Evolutionary conservation across 768 basidiomycete species (phyloP), one percentile per base, ranked within the genome.

Genomic region (Calocybe gangraenosa): DNA sequence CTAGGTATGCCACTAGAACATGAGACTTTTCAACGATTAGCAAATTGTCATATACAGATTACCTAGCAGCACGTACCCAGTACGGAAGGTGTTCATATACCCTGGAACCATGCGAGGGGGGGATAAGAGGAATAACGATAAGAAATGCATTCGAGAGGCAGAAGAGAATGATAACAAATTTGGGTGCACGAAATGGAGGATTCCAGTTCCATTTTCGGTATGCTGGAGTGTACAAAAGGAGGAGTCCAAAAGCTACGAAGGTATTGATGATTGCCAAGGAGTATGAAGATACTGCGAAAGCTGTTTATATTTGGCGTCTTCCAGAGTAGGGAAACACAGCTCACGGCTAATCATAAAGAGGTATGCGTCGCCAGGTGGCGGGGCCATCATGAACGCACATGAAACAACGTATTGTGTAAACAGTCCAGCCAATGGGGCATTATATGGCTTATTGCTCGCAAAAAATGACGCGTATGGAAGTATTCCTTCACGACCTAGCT

Each of bases 361-460:
- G 55, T 86, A 90, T 0, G 83, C 84, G 52, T 89, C 87, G 2
- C 88, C 86, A 0, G 83, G 74, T 0, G 87, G 87, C 0, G 81
- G 69, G 1, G 70, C 68, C 5, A 79, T 53, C 37, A 84, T 65
- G 45, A 84, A 66, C 9, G 72, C 51, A 17, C 76, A 71, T 0
- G 82, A 84, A 13, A 85, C 55, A 4, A 78, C 15, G 61, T 79
- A 89, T 52, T 86, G 84, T 0, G 72, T 65, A 37, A 80, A 72
- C 3, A 90, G 65, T 0, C 83, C 85, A 0, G 77, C 67, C 1
- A 83, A 58, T 0, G 88, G 88, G 0, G 85, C 77, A 47, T 72
- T 67, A 62, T 84, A 89, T 0, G 86, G 87, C 50, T 78, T 78
- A 58, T 78, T 86, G 57, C 79, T 82, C 1, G 84, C 76, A 52